phyloP scores from a whole-genome alignment of 805 yeast genomes.

The Priceomyces melissophilus region DNA sequence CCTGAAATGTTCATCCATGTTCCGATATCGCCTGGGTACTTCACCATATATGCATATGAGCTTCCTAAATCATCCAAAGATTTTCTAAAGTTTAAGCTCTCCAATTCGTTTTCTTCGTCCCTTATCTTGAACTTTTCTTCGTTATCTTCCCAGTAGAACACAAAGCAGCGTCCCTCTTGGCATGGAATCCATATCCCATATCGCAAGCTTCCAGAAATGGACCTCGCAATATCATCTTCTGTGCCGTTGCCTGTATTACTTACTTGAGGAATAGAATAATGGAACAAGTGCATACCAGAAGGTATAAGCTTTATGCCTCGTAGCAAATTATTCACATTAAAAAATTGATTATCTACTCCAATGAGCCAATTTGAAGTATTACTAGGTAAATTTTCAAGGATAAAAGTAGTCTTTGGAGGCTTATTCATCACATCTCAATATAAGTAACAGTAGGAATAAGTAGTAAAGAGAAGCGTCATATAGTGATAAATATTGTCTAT shows the following conservation, averaged over 20 bases:
- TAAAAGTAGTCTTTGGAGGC: conserved; percentile 23
- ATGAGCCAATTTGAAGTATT: conserved; percentile 18
- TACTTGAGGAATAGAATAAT: conserved; percentile 36
- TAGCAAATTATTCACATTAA: conserved; percentile 36
- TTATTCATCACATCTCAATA: conserved; percentile 7
- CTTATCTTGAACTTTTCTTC: conserved; percentile 14
- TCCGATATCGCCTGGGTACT: conserved; percentile 28
- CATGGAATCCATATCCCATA: conserved; percentile 40
- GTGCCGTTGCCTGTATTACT: conserved; percentile 1
- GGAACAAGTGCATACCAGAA: conserved; percentile 53
- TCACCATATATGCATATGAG: conserved; percentile 31
- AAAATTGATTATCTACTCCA: conserved; percentile 51
- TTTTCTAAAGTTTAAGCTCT: conserved; percentile 25
- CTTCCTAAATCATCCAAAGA: conserved; percentile 24
- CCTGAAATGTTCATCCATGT: conserved; percentile 11
- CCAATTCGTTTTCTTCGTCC: conserved; percentile 16
- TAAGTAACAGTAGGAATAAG: no score
- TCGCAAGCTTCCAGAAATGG: conserved; percentile 19
- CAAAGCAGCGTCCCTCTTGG: conserved; percentile 28
- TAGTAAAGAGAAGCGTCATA: no score
- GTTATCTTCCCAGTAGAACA: conserved; percentile 33
- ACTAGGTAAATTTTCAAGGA: conserved; percentile 11
- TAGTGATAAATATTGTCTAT: no score
- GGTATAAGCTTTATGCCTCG: conserved; percentile 53
- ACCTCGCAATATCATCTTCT: background rate